Evolutionary conservation across 176 grass and related monocot species (phyloP).

Genomic region (Secale cereale): DNA sequence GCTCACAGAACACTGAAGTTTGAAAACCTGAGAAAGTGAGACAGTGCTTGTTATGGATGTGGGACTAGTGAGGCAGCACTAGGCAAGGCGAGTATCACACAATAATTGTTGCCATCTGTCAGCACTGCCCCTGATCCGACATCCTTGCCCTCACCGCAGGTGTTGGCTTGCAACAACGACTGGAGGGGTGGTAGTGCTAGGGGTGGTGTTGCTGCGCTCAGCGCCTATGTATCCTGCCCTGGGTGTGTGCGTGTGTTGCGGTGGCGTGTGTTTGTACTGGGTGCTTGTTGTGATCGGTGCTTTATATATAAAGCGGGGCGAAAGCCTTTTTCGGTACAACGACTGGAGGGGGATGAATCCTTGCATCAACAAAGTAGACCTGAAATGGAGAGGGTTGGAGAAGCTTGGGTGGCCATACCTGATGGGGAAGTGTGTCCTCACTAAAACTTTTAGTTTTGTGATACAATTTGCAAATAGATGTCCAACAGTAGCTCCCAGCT

Average conservation of each 20-base stretch:
- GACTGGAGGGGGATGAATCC: background rate
- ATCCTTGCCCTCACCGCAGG: background rate
- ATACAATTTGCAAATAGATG: conserved; percentile 4
- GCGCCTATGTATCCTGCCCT: no score
- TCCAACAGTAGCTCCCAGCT: background rate
- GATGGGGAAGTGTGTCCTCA: background rate
- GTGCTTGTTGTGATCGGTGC: no score
- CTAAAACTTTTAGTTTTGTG: background rate
- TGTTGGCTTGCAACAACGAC: background rate
- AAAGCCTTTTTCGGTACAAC: no score
- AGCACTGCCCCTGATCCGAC: background rate
- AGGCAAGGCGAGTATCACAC: background rate
- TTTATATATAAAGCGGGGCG: no score
- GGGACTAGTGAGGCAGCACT: background rate
- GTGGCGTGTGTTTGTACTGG: no score
- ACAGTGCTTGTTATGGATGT: background rate
- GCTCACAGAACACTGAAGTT: background rate
- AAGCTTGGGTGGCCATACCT: background rate
- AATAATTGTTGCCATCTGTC: background rate
- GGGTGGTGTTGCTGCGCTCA: no score
- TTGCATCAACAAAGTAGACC: background rate
- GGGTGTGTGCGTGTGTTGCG: no score
- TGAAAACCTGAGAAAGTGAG: background rate
- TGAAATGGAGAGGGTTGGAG: background rate
- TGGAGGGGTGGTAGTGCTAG: no score